Base-by-base conservation (phyloP, 176 grass and related monocot species). In the Triticum timopheevii region DNA sequence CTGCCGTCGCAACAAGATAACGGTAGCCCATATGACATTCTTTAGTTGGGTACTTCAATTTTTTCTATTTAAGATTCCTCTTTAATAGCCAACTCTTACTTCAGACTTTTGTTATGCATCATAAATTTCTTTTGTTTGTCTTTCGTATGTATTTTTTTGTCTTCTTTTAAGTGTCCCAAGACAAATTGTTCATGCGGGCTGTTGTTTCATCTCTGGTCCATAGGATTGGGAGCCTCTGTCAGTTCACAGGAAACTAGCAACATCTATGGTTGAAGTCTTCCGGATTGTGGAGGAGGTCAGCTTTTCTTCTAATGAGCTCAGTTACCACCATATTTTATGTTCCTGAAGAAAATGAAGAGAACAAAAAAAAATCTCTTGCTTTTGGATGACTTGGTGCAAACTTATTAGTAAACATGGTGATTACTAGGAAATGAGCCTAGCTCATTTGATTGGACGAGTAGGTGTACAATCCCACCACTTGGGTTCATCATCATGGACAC, bases 261-360 rank as follows among this genome's bases (percentile, higher is more conserved):
- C 83, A 87, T 95, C 95, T 78, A 89, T 88, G 70, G 87, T 97
- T 76, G 95, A 97, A 88, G 89, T 97, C 50, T 97, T 97, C 72
- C 89, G 95, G 77, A 93, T 97, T 67, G 89, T 93, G 87, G 93
- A 97, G 82, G 95, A 97, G 95, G 93, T 97, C 39, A 72, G 81
- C 61, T 84, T 91, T 85, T 45, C 64, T 90, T 66, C 45, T 68
- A 19, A 54, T 83, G 65, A 59, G 17, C 64, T 83, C 59, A 28
- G 67, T 68, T 80, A 4, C 33, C 62, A 79, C 31, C 30, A 7
- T 45, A 36, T 25, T 22, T 61, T 44, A 58, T 50, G n/a, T 67
- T 75, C 6, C 27, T 65, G 34, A 22, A 79, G 31, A 66, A 71
- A 81, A 69, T 19, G 28, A 71, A 61, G 50, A 30, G 36, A 78